These are phyloP conservation scores for Vitis hybrid DNA, from an alignment of 177 flowering plant genomes.

Conservation along the genomic window DNA sequence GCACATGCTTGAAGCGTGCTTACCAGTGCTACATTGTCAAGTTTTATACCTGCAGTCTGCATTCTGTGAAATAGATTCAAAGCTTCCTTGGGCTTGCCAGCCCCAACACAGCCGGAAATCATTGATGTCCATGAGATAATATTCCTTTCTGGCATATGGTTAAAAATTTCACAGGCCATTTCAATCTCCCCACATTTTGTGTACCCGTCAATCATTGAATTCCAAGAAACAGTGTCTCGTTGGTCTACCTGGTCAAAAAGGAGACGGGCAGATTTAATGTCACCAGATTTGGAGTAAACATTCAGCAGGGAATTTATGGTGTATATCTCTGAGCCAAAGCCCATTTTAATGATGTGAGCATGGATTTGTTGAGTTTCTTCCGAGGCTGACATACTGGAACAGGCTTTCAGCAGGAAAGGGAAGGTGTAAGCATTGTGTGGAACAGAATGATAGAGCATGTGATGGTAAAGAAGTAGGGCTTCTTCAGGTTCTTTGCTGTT, in stretches of 20 bases:
- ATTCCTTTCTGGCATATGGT: constrained; percentile 25
- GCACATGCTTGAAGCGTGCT: constrained; percentile 26
- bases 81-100: constrained; percentile 19
- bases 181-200: constrained; percentile 12
- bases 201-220: constrained; percentile 27
- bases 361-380: constrained; percentile 25
- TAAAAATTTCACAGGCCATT: constrained; percentile 17
- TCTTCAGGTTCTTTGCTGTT: constrained; percentile 13
- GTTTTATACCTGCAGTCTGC: constrained; percentile 16
- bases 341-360: constrained; percentile 21
- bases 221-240: constrained; percentile 28
- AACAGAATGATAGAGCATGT: constrained; percentile 16
- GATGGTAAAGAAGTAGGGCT: constrained; percentile 20
- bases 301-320: constrained; percentile 22
- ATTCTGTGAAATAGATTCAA: constrained; percentile 24
- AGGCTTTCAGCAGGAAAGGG: constrained; percentile 30
- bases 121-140: constrained; percentile 30
- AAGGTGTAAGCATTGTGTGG: constrained; percentile 24
- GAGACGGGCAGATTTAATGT: constrained; percentile 12
- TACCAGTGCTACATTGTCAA: constrained; percentile 21
- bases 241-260: constrained; percentile 16
- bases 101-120: constrained; percentile 25
- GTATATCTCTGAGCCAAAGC: constrained; percentile 18
- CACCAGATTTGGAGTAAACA: constrained; percentile 22
- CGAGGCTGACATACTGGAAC: constrained; percentile 13